Conservation (phyloP, 768 basidiomycete genomes). For the Podaxis rugospora region DNA sequence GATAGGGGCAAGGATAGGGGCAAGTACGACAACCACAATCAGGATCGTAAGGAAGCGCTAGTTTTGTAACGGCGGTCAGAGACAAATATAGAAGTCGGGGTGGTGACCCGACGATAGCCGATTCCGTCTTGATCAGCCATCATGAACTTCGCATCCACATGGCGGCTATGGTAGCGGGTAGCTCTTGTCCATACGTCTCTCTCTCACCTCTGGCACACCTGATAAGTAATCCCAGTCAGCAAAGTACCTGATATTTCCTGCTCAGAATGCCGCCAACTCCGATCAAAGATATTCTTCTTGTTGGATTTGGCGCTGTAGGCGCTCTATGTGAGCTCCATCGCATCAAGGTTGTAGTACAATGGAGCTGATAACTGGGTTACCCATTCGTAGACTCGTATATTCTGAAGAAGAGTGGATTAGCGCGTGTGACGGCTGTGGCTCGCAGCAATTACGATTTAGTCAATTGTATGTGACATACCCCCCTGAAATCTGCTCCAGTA, state of each 20-base stretch:
- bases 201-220: background rate
- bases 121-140: background rate
- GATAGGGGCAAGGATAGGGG: no score
- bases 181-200: background rate
- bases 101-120: background rate
- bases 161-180: background rate
- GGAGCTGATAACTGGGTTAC: background rate
- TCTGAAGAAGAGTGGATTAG: constrained; percentile 51
- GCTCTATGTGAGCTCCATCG: constrained; percentile 46
- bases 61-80: background rate
- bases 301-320: constrained; percentile 67
- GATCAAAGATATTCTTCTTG: constrained; percentile 48
- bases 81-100: background rate
- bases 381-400: constrained; percentile 45
- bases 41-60: background rate
- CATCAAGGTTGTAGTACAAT: background rate
- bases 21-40: no score
- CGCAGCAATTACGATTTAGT: constrained; percentile 62
- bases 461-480: constrained; percentile 30
- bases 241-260: background rate
- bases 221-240: background rate
- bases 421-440: constrained; percentile 68
- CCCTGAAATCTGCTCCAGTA: background rate
- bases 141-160: background rate
- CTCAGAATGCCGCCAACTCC: constrained; percentile 11